phyloP scores from a whole-genome alignment of 1,139 yeast species.

The Protomyces macrosporus region DNA sequence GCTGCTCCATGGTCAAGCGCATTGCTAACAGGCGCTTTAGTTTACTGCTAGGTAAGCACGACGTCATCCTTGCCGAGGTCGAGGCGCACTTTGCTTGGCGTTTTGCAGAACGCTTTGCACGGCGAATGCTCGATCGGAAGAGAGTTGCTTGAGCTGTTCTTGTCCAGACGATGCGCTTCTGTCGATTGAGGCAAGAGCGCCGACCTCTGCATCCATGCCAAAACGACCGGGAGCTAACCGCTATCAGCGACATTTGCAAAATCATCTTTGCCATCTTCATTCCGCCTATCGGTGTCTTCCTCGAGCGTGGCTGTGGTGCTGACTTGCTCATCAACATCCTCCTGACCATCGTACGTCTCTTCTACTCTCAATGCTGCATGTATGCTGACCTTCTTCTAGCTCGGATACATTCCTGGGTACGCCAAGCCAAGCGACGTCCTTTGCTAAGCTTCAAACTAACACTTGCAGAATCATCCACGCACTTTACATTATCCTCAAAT shows the following conservation, averaged over 20 bases:
- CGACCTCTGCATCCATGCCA: no score
- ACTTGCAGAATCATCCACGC: slow-evolving; percentile 14
- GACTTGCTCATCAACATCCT: slow-evolving; percentile 55
- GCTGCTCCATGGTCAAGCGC: background rate
- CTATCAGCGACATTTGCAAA: slow-evolving; percentile 24
- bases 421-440: background rate
- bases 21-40: background rate
- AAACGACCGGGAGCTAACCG: no score
- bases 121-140: no score
- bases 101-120: no score
- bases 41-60: background rate
- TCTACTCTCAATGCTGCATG: background rate
- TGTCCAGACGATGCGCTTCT: no score
- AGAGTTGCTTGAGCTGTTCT: no score
- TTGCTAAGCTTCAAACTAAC: background rate
- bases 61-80: no score
- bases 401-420: slow-evolving; percentile 21
- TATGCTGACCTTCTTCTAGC: slow-evolving; percentile 1
- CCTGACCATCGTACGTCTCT: slow-evolving; percentile 36
- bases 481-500: slow-evolving; percentile 26
- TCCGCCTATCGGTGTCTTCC: slow-evolving; percentile 69
- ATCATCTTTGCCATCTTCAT: slow-evolving; percentile 50
- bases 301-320: slow-evolving; percentile 54
- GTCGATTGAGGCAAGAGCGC: no score
- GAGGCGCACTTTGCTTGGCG: no score